These are phyloP conservation scores for Irineochytrium annulatum DNA, from an alignment of 192 early-diverging fungal species.

Conservation along the genomic window DNA sequence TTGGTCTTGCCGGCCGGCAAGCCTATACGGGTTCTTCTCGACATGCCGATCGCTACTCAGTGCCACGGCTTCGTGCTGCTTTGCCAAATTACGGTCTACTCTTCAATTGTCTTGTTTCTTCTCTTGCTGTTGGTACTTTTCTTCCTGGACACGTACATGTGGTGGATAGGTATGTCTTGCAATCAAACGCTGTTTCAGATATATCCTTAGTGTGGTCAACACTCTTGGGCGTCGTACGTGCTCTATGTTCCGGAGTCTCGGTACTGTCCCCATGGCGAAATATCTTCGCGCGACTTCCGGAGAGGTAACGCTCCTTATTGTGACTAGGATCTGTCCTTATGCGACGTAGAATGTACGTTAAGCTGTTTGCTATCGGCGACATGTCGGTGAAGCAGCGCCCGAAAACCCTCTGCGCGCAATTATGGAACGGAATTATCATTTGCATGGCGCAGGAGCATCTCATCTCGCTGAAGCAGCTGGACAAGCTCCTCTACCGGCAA, in stretches of 20 bases:
- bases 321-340: background rate
- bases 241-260: conserved; percentile 74
- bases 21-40: conserved; percentile 15
- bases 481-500: background rate
- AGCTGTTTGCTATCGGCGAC: background rate
- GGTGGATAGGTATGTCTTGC: conserved; percentile 58
- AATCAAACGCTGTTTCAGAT: background rate
- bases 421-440: background rate
- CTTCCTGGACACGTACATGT: conserved; percentile 83
- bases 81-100: background rate
- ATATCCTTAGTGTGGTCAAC: conserved; percentile 68
- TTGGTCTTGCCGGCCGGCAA: conserved; percentile 55
- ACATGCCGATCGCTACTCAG: background rate
- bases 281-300: conserved; percentile 72
- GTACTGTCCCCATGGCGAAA: conserved; percentile 81
- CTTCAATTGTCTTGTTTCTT: conserved; percentile 67
- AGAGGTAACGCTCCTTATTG: conserved; percentile 35
- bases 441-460: background rate
- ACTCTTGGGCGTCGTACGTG: conserved; percentile 68
- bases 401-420: background rate
- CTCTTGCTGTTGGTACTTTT: conserved; percentile 69
- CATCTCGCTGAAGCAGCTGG: background rate
- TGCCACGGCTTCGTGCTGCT: background rate
- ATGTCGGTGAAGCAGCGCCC: background rate
- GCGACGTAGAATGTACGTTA: background rate